Evolutionary conservation across 2,329 filamentous ascomycete genomes (phyloP), one percentile per base, ranked within the genome.

Genomic region (Aspergillus aculeatus): DNA sequence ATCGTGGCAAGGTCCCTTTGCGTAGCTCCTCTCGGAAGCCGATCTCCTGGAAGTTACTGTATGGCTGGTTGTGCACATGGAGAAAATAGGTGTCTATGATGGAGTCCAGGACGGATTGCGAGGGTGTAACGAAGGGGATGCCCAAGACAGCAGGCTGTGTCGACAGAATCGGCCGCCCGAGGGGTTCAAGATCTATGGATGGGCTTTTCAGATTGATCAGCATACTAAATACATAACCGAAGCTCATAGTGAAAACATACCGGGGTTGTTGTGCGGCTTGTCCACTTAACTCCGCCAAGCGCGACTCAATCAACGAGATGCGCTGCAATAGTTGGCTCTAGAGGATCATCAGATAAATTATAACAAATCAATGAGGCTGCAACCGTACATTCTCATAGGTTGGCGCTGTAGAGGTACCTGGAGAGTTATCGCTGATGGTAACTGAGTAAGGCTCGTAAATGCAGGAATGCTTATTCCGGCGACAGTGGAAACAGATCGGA

Each of bases 11-110:
- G 6, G 26, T n/a, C 3, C 64, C 63, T 9, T 63, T 58, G 6
- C 69, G 62, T 1, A 75, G 58, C 24, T 64, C 64, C 19, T 66
- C 62, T 5, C 74, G 69, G 54, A 78, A 78, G 2, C 60, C 68
- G 0, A 44, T 49, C 54, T 77, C 74, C 29, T 76, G 73, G 58
- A 78, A 76, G 56, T 72, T 75, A 0, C 67, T 72, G 60, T 78
- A 78, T 1, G 75, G 75, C 32, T 77, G 73, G 38, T 75, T 76
- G 32, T 78, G 75, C 26, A 68, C 70, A 50, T 68, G 72, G 7
- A 47, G 35, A 54, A 78, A 78, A 54, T 72, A 78, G 5, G 68
- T 68, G 31, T 67, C 64, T 4, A 71, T 62, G 5, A 69, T 56
- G 0, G 67, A 68, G 7, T 29, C 31, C 2, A 69, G 47, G 4